Percentiles rank a stretch among this genome's conserved stretches.
These are phyloP conservation scores for Conticribra guillardii DNA, from an alignment of 108 stramenopile genomes.

Conservation along the genomic window DNA sequence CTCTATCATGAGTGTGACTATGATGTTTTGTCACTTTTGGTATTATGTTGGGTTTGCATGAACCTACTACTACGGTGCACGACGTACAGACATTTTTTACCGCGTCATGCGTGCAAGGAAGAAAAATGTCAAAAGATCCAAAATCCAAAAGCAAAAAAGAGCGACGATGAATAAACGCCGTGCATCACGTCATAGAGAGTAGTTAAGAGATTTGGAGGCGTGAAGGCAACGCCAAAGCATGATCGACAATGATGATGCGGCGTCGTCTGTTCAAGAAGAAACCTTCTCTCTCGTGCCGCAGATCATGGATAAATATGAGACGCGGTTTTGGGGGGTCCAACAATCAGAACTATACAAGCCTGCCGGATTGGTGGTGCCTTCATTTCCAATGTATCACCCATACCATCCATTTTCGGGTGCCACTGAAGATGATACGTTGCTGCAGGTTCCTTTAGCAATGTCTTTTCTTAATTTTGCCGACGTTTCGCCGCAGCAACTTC, in stretches of 20 bases:
- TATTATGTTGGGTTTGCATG: too few species aligned
- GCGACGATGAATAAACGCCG: too few species aligned
- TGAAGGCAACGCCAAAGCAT: too few species aligned
- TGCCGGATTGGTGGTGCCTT: conserved; percentile 23
- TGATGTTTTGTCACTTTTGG: too few species aligned
- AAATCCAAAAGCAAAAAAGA: too few species aligned
- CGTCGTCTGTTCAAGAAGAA: neutral
- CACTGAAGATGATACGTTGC: conserved; percentile 9
- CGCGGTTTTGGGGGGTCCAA: conserved; percentile 20
- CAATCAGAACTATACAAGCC: conserved; percentile 27
- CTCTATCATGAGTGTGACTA: too few species aligned
- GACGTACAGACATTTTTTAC: too few species aligned
- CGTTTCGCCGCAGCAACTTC: conserved; percentile 10
- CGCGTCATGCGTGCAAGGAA: too few species aligned
- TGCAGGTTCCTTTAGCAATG: conserved; percentile 33
- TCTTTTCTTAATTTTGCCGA: conserved; percentile 4
- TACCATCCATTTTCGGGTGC: conserved; percentile 31
- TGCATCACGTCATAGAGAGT: too few species aligned
- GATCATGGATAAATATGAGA: conserved; percentile 31
- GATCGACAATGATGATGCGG: neutral
- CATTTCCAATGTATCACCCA: conserved; percentile 29
- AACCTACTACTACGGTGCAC: too few species aligned
- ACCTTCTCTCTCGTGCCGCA: conserved; percentile 10
- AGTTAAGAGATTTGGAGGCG: too few species aligned
- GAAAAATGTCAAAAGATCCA: too few species aligned